These are phyloP conservation scores for Aspergillus neotritici DNA, from an alignment of 2,329 filamentous ascomycete genomes.

Conservation along the genomic window DNA sequence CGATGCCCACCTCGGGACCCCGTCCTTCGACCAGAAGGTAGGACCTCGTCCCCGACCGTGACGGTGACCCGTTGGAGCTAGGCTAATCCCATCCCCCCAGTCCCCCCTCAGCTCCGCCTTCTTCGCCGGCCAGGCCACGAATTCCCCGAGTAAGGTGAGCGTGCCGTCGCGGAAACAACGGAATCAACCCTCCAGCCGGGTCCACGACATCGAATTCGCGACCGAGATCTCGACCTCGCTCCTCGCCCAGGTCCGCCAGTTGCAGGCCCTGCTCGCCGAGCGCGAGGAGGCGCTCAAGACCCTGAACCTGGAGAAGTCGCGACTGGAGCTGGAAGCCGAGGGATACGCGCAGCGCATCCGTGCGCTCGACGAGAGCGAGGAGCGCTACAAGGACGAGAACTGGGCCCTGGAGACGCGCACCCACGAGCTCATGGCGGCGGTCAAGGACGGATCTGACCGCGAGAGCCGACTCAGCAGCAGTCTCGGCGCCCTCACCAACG, in stretches of 20 bases:
- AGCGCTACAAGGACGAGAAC: constrained; percentile 96
- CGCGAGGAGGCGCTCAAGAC: constrained; percentile 80
- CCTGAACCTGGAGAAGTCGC: constrained; percentile 66
- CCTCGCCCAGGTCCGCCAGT: constrained; percentile 84
- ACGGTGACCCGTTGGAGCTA: not conserved
- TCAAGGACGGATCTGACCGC: constrained; percentile 71
- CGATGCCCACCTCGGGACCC: constrained; percentile 41
- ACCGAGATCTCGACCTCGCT: constrained; percentile 95
- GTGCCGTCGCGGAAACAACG: constrained; percentile 82
- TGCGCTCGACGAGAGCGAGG: constrained; percentile 84
- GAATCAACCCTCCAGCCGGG: constrained; percentile 80
- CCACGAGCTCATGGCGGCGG: constrained; percentile 69
- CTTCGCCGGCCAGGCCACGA: constrained; percentile 76
- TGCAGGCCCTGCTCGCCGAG: constrained; percentile 79
- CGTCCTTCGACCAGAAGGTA: constrained; percentile 45
- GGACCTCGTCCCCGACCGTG: constrained; percentile 6
- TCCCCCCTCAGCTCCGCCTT: constrained; percentile 67
- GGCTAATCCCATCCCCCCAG: constrained; percentile 38
- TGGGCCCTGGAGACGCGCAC: constrained; percentile 93
- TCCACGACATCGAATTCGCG: constrained; percentile 97
- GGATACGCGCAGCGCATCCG: constrained; percentile 73
- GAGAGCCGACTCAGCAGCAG: constrained; percentile 75
- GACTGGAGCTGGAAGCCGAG: constrained; percentile 76
- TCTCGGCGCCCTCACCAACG: constrained; percentile 62
- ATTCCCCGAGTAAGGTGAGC: constrained; percentile 81